Evolutionary conservation across 148 eudicot species (phyloP).

Genomic region (Selenicereus undatus): DNA sequence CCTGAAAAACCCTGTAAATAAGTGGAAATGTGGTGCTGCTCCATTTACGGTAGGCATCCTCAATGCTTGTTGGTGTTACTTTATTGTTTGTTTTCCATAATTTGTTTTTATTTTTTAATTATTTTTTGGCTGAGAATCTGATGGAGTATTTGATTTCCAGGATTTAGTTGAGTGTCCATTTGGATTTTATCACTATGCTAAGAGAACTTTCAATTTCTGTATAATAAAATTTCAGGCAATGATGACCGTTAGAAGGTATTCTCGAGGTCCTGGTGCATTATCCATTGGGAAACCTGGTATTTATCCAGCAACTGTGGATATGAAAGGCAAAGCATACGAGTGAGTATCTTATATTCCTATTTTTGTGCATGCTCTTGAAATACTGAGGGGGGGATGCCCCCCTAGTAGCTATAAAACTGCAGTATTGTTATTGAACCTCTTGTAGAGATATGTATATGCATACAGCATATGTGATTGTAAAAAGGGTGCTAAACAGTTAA

Average conservation of each 20-base stretch:
- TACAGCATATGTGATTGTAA: background rate
- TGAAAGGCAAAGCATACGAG: slow-evolving; percentile 91
- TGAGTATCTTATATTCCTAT: slow-evolving; percentile 36
- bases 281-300: slow-evolving; percentile 81
- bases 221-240: slow-evolving; percentile 58
- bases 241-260: slow-evolving; percentile 87
- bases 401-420: background rate
- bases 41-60: slow-evolving; percentile 67
- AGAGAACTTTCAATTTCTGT: background rate
- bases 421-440: background rate
- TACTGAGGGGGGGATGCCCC: background rate
- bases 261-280: slow-evolving; percentile 76
- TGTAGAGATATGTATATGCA: background rate
- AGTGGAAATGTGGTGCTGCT: slow-evolving; percentile 99
- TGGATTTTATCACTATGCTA: background rate
- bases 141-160: background rate
- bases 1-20: slow-evolving; percentile 84
- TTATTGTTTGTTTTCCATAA: background rate
- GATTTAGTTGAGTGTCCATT: background rate
- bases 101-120: too few species aligned
- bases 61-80: slow-evolving; percentile 1
- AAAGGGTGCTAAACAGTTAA: background rate
- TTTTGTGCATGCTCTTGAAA: background rate
- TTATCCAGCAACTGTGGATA: slow-evolving; percentile 85
- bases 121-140: background rate